phyloP scores from a whole-genome alignment of 1,139 yeast species.

The Spencermartinsiella ligniputridi region DNA sequence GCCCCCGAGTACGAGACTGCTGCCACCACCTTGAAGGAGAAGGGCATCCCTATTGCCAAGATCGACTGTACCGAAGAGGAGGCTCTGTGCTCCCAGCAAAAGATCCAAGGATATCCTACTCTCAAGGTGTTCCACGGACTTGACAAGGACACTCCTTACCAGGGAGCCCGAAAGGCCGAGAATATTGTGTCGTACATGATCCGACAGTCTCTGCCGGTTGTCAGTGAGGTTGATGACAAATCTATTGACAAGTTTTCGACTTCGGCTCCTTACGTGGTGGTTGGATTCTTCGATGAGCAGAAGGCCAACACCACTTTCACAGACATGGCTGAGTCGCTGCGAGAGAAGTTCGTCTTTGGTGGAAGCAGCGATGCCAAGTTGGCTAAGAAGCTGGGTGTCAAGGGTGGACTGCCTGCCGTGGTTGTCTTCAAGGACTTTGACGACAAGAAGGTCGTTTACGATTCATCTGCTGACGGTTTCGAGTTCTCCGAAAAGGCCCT shows the following conservation, averaged over 20 bases:
- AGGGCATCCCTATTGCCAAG: constrained; percentile 77
- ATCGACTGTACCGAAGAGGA: constrained; percentile 88
- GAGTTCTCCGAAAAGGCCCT: constrained; percentile 37
- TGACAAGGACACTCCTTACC: constrained; percentile 49
- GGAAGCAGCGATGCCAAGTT: constrained; percentile 48
- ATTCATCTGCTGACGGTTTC: constrained; percentile 27
- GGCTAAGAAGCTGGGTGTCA: constrained; percentile 43
- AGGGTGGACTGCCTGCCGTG: constrained; percentile 41
- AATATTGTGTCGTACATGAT: constrained; percentile 77
- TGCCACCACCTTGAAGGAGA: constrained; percentile 64
- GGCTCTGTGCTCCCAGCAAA: constrained; percentile 70
- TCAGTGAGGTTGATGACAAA: constrained; percentile 48
- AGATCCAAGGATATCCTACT: constrained; percentile 88
- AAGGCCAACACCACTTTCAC: constrained; percentile 44
- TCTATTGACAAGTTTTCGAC: constrained; percentile 45
- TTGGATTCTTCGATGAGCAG: constrained; percentile 41
- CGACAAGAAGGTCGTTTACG: constrained; percentile 35
- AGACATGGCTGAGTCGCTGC: constrained; percentile 50
- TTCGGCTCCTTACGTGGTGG: constrained; percentile 52
- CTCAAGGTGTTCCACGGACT: constrained; percentile 76
- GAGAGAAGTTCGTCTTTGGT: constrained; percentile 61
- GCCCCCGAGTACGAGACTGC: constrained; percentile 91
- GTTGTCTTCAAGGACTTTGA: constrained; percentile 48
- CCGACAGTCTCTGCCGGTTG: constrained; percentile 80
- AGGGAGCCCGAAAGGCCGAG: constrained; percentile 78